Evolutionary conservation across 1,284 basidiomycete species (phyloP).

Genomic region (Takashimella koratensis): DNA sequence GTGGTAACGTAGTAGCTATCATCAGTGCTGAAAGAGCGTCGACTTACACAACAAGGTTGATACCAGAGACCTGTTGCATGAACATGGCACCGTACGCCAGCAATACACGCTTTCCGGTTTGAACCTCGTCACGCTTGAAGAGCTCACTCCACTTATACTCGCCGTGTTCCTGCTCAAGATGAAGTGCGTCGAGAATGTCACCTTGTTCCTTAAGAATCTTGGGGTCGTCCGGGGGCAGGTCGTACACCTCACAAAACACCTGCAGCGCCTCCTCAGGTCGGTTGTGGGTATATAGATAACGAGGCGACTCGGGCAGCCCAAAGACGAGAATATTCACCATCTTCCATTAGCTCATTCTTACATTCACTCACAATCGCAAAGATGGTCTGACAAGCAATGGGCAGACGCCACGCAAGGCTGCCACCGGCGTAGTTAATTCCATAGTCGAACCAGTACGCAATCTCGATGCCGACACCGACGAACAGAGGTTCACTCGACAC

Average conservation of each 20-base stretch:
- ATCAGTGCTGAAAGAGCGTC: no score
- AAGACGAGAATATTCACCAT: slow-evolving; percentile 8
- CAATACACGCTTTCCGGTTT: slow-evolving; percentile 10
- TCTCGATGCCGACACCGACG: slow-evolving; percentile 9
- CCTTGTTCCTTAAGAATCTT: slow-evolving; percentile 7
- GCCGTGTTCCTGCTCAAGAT: slow-evolving; percentile 6
- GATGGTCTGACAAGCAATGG: slow-evolving; percentile 6
- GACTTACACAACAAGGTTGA: slow-evolving; percentile 13
- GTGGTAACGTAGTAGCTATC: slow-evolving; percentile 10
- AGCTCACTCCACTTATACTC: slow-evolving; percentile 15
- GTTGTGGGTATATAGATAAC: slow-evolving; percentile 13
- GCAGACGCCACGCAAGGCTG: slow-evolving; percentile 6
- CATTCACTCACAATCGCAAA: slow-evolving; percentile 5
- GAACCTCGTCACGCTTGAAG: slow-evolving; percentile 11
- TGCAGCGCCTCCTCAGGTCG: slow-evolving; percentile 10
- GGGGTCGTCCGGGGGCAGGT: slow-evolving; percentile 1
- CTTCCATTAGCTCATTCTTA: no score
- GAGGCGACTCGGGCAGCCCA: slow-evolving; percentile 17
- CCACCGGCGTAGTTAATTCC: slow-evolving; percentile 5
- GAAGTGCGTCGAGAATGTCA: slow-evolving; percentile 34
- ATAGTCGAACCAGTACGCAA: slow-evolving; percentile 11
- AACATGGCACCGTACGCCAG: slow-evolving; percentile 12
- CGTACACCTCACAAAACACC: slow-evolving; percentile 14
- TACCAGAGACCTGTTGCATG: slow-evolving; percentile 11
- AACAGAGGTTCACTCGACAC: slow-evolving; percentile 6